Evolutionary conservation across 805 yeast genomes (phyloP).

Genomic region (Starmerella roubikii): DNA sequence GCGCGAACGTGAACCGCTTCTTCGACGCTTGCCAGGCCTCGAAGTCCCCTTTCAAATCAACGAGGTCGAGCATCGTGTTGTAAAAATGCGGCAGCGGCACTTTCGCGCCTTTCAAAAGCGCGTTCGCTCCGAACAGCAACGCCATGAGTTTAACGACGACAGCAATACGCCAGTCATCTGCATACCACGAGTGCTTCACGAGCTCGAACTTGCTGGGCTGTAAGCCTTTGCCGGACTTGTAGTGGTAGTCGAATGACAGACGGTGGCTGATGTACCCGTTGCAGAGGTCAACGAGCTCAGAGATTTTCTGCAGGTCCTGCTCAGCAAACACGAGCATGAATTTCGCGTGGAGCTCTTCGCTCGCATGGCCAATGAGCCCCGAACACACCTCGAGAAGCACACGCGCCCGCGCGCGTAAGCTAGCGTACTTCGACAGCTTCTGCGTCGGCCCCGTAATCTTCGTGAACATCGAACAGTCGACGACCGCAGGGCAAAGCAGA

Average conservation of each 20-base stretch:
- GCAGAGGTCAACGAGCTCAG: slow-evolving; percentile 45
- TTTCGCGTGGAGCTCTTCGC: background rate
- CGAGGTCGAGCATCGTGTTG: slow-evolving; percentile 68
- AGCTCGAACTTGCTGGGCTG: slow-evolving; percentile 12
- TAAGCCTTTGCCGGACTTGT: slow-evolving; percentile 12
- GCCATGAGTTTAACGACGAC: slow-evolving; percentile 51
- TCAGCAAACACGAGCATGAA: slow-evolving; percentile 27
- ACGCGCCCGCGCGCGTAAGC: slow-evolving; percentile 32
- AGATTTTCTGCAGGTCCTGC: slow-evolving; percentile 33
- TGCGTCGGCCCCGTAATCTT: slow-evolving; percentile 23
- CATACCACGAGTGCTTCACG: slow-evolving; percentile 40
- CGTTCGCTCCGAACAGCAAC: slow-evolving; percentile 42
- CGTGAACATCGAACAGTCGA: slow-evolving; percentile 23
- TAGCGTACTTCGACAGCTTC: slow-evolving; percentile 20
- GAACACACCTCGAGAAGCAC: slow-evolving; percentile 55
- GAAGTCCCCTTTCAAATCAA: slow-evolving; percentile 65
- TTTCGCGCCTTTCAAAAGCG: slow-evolving; percentile 1
- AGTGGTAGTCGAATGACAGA: slow-evolving; percentile 32
- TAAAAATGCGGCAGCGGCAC: slow-evolving; percentile 42
- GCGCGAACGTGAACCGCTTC: slow-evolving; percentile 50
- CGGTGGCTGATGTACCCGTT: slow-evolving; percentile 73
- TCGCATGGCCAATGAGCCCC: slow-evolving; percentile 44
- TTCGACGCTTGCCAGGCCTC: slow-evolving; percentile 54
- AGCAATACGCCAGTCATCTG: slow-evolving; percentile 68
- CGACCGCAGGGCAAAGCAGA: slow-evolving; percentile 20